phyloP scores from a whole-genome alignment of 169 alveolate species.

The Babesia bovis region DNA sequence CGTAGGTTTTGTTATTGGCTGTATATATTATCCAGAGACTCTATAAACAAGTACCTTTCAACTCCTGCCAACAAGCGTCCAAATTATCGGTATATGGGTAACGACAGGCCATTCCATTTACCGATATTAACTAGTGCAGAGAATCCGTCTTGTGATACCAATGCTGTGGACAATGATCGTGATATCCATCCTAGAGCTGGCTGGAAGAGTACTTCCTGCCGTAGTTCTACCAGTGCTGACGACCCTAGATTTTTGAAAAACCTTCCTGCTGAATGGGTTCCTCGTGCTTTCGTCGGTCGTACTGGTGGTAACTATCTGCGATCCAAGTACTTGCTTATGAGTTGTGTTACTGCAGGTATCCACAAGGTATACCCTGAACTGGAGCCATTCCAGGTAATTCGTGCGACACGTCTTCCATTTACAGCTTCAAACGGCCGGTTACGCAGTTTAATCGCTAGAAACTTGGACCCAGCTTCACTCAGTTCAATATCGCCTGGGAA shows the following conservation, averaged over 20 bases:
- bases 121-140: slow-evolving; percentile 13
- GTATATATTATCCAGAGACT: background rate
- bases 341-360: slow-evolving; percentile 25
- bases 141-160: background rate
- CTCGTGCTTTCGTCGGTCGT: slow-evolving; percentile 2
- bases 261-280: slow-evolving; percentile 24
- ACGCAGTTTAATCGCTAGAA: background rate
- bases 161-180: background rate
- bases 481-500: background rate
- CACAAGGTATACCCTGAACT: background rate
- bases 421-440: background rate
- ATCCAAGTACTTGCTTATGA: slow-evolving; percentile 14
- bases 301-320: slow-evolving; percentile 2
- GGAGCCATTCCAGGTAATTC: background rate
- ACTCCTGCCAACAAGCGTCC: slow-evolving; percentile 59
- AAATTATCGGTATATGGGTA: slow-evolving; percentile 53
- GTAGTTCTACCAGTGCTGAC: background rate
- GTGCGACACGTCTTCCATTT: background rate
- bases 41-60: slow-evolving; percentile 13
- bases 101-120: slow-evolving; percentile 39
- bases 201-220: background rate
- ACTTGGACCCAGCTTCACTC: background rate
- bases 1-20: slow-evolving; percentile 11
- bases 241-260: background rate
- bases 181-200: background rate